These are phyloP conservation scores for Aspergillus indologenus DNA, from an alignment of 495 filamentous ascomycete species.

Conservation along the genomic window DNA sequence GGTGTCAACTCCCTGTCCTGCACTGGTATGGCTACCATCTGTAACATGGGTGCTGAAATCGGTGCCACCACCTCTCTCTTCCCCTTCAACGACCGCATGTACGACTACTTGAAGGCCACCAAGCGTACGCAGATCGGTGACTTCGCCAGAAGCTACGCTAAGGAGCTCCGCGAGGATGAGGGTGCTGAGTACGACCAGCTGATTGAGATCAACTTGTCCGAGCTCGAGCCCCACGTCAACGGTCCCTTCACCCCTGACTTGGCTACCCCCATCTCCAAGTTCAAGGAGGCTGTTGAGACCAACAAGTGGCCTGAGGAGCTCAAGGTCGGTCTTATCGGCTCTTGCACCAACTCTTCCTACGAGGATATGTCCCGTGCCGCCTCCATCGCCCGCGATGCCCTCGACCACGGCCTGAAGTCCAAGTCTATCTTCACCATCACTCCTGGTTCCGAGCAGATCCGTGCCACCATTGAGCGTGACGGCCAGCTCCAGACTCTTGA, in stretches of 20 bases:
- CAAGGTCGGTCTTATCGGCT: constrained; percentile 90
- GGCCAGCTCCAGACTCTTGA: constrained; percentile 96
- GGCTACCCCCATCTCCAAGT: constrained; percentile 95
- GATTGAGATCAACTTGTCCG: constrained; percentile 89
- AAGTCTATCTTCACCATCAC: constrained; percentile 94
- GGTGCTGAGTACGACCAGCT: constrained; percentile 96
- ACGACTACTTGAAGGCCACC: constrained; percentile 90
- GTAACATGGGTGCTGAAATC: constrained; percentile 88
- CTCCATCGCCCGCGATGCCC: constrained; percentile 90
- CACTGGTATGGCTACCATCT: constrained; percentile 69
- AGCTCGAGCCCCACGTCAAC: constrained; percentile 98
- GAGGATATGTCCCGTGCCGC: constrained; percentile 98
- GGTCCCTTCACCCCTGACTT: constrained; percentile 99
- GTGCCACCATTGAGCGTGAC: constrained; percentile 91
- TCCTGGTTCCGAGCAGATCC: constrained; percentile 96
- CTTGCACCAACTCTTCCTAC: constrained; percentile 99
- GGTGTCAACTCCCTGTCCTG: constrained; percentile 69
- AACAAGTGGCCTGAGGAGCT: constrained; percentile 97
- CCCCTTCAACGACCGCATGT: constrained; percentile 97
- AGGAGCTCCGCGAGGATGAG: constrained; percentile 85
- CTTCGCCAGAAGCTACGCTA: constrained; percentile 78
- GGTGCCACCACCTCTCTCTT: constrained; percentile 98
- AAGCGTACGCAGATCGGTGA: constrained; percentile 90
- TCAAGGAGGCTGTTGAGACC: constrained; percentile 86
- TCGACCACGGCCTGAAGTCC: constrained; percentile 90